phyloP scores from a whole-genome alignment of 352 stramenopile species.

The Aphanomyces astaci region DNA sequence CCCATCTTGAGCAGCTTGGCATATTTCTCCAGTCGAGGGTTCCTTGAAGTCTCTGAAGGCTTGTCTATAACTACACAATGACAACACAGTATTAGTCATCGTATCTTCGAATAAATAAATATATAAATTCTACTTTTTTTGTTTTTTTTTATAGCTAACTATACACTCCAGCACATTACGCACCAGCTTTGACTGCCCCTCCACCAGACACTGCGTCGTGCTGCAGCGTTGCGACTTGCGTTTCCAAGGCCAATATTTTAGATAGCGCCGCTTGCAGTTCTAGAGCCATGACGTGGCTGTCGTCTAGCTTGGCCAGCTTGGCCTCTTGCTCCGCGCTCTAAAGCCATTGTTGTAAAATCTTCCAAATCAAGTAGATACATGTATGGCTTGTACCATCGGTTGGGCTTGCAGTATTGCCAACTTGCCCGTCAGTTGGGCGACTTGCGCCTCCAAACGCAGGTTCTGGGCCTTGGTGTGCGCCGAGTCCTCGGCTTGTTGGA shows the following conservation, averaged over 20 bases:
- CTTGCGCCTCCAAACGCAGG: background rate
- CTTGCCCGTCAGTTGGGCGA: background rate
- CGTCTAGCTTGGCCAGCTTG: background rate
- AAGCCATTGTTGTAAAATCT: no score
- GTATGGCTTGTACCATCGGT: no score
- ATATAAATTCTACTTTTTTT: no score
- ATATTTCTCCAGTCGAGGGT: background rate
- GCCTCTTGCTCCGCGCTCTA: background rate
- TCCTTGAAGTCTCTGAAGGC: background rate
- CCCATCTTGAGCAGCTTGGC: conserved; percentile 55
- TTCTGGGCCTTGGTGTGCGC: background rate
- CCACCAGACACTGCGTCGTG: background rate
- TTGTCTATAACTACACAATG: no score
- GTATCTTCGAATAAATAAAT: no score
- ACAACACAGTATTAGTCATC: no score
- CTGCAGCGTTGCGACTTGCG: background rate
- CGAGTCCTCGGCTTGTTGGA: background rate
- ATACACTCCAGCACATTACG: no score
- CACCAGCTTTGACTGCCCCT: no score
- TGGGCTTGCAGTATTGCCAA: background rate
- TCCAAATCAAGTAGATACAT: no score
- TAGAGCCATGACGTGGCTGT: background rate
- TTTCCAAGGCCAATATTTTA: background rate
- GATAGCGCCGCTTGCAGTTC: background rate
- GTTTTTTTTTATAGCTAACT: no score